Evolutionary conservation across 2,329 filamentous ascomycete genomes (phyloP), one percentile per base, ranked within the genome.

Genomic region (Calonectria hongkongensis): DNA sequence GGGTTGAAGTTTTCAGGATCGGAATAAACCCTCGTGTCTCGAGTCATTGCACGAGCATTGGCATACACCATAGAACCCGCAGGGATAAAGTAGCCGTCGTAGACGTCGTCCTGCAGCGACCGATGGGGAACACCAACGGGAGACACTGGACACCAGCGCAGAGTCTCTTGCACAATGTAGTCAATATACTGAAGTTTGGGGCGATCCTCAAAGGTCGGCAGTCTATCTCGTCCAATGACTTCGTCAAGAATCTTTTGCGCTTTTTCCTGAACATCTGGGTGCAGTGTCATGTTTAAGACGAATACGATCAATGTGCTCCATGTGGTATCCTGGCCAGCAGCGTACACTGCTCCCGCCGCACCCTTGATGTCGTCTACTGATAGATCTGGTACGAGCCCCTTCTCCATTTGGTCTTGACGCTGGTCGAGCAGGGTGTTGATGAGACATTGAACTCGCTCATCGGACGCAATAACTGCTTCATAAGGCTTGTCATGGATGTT

Each of bases 401-500:
- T 76, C 27, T 80, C 78, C 27, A 78, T 65, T 45, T 82, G 79
- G 1, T 33, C 47, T 41, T 75, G 64, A 47, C 77, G 73, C 70
- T 81, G 70, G 68, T 82, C 73, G 36, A 82, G 72, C 77, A 83
- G 50, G 58, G 77, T 73, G 16, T 77, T 75, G 9, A 79, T 75
- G 2, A 83, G 73, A 28, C 50, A 86, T 76, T 71, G 83, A 75
- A 47, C 80, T 80, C 47, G 82, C 62, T 48, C 79, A 62, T 78
- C 73, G 1, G 83, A 73, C 2, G 81, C 80, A n/a, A 79, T 77
- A 15, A 84, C 84, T 4, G 81, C 79, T 27, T 83, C 80, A 21
- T 84, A 89, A 0, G 87, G 88, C 12, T 82, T 83, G 68, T 89
- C 81, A 72, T 88, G 87, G 27, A 89, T 81, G 9, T 76, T 80